These are phyloP conservation scores for Neurospora sp. DNA, from an alignment of 495 filamentous ascomycete genomes.

Conservation along the genomic window DNA sequence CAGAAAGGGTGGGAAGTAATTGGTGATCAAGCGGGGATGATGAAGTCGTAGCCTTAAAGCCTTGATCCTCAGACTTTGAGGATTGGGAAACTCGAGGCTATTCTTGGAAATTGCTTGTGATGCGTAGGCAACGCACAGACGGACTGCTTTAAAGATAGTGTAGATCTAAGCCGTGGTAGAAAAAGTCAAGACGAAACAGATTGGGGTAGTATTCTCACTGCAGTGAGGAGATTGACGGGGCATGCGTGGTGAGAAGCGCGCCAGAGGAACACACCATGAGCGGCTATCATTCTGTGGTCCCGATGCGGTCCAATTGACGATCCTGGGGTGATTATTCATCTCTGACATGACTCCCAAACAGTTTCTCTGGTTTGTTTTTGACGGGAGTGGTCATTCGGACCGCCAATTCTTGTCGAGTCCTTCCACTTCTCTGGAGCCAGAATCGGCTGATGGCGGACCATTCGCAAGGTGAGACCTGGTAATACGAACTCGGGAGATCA, in stretches of 20 bases:
- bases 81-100: neutral
- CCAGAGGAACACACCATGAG: neutral
- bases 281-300: neutral
- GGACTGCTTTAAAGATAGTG: neutral
- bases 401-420: neutral
- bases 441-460: neutral
- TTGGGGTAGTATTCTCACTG: neutral
- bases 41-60: neutral
- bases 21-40: neutral
- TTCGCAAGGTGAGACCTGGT: neutral
- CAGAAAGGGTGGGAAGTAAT: constrained; percentile 2
- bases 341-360: neutral
- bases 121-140: neutral
- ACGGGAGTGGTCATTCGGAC: neutral
- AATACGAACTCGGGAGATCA: neutral
- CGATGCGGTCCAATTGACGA: neutral
- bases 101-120: neutral
- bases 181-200: neutral
- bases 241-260: neutral
- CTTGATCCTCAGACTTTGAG: neutral
- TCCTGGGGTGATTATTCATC: neutral
- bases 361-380: neutral
- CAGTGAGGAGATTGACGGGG: neutral
- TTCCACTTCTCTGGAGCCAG: neutral
- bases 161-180: neutral